Percentiles rank a stretch among this genome's conserved stretches.
Conservation (phyloP, 108 stramenopile genomes). For the Skeletonema grethae region DNA sequence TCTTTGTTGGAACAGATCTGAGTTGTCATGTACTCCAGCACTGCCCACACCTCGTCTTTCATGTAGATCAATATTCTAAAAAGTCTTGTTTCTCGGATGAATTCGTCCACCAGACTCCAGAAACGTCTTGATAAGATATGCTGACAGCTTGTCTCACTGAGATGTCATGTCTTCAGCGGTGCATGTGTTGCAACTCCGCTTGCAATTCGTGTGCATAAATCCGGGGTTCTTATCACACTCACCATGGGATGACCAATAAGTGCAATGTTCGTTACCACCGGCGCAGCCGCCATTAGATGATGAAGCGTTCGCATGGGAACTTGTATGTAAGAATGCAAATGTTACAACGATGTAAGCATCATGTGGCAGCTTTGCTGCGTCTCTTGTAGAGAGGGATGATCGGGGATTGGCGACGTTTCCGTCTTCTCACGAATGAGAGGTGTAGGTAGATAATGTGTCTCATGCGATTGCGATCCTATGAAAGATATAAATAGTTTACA, state of each 20-base stretch:
- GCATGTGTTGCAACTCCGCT: conserved; percentile 57
- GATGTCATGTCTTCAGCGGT: conserved; percentile 47
- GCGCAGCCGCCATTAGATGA: conserved; percentile 30
- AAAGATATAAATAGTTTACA: too few relatives aligned
- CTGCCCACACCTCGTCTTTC: conserved; percentile 55
- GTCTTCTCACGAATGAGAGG: too few relatives aligned
- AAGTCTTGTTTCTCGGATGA: conserved; percentile 41
- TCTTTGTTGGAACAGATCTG: conserved; percentile 62
- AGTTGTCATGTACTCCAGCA: conserved; percentile 22
- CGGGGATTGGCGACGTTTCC: too few relatives aligned
- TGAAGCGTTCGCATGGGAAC: too few relatives aligned
- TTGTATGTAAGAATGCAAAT: too few relatives aligned
- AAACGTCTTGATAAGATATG: background rate
- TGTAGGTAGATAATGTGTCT: too few relatives aligned
- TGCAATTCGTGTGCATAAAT: conserved; percentile 37
- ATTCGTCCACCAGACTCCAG: conserved; percentile 27
- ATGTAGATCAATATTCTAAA: conserved; percentile 66
- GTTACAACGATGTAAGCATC: too few relatives aligned
- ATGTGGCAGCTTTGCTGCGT: too few relatives aligned
- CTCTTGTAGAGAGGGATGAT: too few relatives aligned
- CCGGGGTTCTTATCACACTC: conserved; percentile 74
- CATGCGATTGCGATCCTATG: too few relatives aligned
- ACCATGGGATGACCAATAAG: conserved; percentile 69
- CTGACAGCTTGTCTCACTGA: conserved; percentile 45
- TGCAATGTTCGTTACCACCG: conserved; percentile 59